phyloP scores from a whole-genome alignment of 1,284 basidiomycete genomes.

The Agroathelia rolfsii region DNA sequence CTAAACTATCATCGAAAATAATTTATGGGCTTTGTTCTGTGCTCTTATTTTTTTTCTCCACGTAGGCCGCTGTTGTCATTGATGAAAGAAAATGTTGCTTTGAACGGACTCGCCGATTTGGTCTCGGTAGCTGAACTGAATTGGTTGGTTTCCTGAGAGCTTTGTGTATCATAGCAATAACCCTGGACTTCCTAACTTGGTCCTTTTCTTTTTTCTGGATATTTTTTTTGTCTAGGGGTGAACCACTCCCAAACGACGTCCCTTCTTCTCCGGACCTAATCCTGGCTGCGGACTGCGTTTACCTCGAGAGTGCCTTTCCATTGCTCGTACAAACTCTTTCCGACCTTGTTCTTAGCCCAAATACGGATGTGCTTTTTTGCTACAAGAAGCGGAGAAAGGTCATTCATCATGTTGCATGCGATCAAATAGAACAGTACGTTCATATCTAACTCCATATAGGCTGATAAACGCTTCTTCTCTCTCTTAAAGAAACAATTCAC shows the following conservation, averaged over 20 bases:
- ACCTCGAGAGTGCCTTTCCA: slow-evolving; percentile 91
- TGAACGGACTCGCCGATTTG: slow-evolving; percentile 47
- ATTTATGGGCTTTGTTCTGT: slow-evolving; percentile 12
- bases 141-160: slow-evolving; percentile 41
- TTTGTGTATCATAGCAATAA: slow-evolving; percentile 7
- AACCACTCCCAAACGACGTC: slow-evolving; percentile 32
- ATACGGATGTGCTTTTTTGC: slow-evolving; percentile 76
- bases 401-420: slow-evolving; percentile 4
- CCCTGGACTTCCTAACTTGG: slow-evolving; percentile 8
- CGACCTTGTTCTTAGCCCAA: slow-evolving; percentile 41
- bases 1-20: slow-evolving; percentile 3
- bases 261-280: slow-evolving; percentile 52
- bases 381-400: slow-evolving; percentile 93
- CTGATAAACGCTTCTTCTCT: slow-evolving; percentile 84
- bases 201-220: slow-evolving; percentile 24
- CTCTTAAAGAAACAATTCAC: slow-evolving; percentile 75
- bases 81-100: slow-evolving; percentile 59
- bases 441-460: slow-evolving; percentile 34
- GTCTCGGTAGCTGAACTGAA: slow-evolving; percentile 65
- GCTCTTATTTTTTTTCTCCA: slow-evolving; percentile 9
- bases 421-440: not conserved
- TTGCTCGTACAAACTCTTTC: slow-evolving; percentile 75
- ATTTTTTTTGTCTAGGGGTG: slow-evolving; percentile 38
- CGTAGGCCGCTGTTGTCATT: slow-evolving; percentile 63
- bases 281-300: slow-evolving; percentile 88